phyloP scores from a whole-genome alignment of 495 filamentous ascomycete species.

The Aspergillus asperescens region DNA sequence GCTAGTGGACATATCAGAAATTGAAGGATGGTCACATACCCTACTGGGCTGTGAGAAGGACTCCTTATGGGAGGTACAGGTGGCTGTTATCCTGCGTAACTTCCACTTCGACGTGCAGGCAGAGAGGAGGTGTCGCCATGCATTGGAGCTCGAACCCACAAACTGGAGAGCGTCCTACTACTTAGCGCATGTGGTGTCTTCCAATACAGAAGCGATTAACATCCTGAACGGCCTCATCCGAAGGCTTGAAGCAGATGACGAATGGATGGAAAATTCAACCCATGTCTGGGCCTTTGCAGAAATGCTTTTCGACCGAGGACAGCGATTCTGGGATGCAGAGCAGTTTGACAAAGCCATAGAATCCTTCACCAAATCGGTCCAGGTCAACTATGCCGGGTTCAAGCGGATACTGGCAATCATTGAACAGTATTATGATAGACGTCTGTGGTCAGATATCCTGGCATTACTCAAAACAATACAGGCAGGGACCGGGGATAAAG shows the following conservation, averaged over 20 bases:
- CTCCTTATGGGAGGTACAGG: slow-evolving; percentile 35
- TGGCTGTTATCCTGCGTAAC: slow-evolving; percentile 22
- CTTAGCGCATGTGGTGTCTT: slow-evolving; percentile 23
- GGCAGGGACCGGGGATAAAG: slow-evolving; percentile 13
- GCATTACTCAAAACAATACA: slow-evolving; percentile 28
- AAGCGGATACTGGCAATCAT: slow-evolving; percentile 23
- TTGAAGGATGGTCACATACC: slow-evolving; percentile 14
- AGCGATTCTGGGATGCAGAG: slow-evolving; percentile 15
- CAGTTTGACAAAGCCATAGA: slow-evolving; percentile 24
- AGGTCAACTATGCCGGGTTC: slow-evolving; percentile 6
- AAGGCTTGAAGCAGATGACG: slow-evolving; percentile 1
- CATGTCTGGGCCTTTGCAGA: slow-evolving; percentile 8
- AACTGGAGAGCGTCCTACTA: slow-evolving; percentile 37
- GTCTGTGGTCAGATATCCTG: slow-evolving; percentile 27
- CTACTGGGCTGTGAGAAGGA: slow-evolving; percentile 13
- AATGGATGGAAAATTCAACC: slow-evolving; percentile 6
- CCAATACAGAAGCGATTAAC: slow-evolving; percentile 23
- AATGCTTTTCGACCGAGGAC: slow-evolving; percentile 19
- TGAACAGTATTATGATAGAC: slow-evolving; percentile 20
- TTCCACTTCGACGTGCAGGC: slow-evolving; percentile 12
- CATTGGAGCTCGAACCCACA: slow-evolving; percentile 29
- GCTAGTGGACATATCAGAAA: slow-evolving; percentile 11
- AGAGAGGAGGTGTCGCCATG: slow-evolving; percentile 21
- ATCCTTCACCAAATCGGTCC: slow-evolving; percentile 9
- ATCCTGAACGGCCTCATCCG: slow-evolving; percentile 17